Evolutionary conservation across 345 rosid species (phyloP).

Genomic region (Anacardium occidentale): DNA sequence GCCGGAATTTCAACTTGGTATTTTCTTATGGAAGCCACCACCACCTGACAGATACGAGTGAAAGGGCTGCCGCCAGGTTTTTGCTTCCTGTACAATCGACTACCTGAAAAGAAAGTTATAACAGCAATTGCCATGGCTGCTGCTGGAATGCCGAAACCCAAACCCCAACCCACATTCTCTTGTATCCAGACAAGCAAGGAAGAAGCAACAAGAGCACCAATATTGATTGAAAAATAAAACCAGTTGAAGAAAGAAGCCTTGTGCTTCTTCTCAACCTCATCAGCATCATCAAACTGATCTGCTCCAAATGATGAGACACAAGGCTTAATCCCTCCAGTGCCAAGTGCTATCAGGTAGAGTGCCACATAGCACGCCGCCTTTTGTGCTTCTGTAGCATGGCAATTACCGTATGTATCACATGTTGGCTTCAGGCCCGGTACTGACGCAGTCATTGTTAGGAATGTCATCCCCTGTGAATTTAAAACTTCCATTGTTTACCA

Average conservation of each 20-base stretch:
- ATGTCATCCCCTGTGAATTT: constrained; percentile 53
- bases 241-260: constrained; percentile 74
- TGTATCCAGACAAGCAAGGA: constrained; percentile 69
- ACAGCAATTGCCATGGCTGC: constrained; percentile 63
- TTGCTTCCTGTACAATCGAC: constrained; percentile 49
- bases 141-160: constrained; percentile 68
- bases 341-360: constrained; percentile 63
- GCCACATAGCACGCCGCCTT: constrained; percentile 45
- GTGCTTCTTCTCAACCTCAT: constrained; percentile 52
- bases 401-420: constrained; percentile 31
- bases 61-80: constrained; percentile 70
- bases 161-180: constrained; percentile 69
- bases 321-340: constrained; percentile 72
- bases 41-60: constrained; percentile 62
- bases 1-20: constrained; percentile 32
- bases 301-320: constrained; percentile 77
- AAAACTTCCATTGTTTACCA: neutral
- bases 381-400: constrained; percentile 40
- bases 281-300: constrained; percentile 67
- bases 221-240: constrained; percentile 67
- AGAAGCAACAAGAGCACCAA: constrained; percentile 64
- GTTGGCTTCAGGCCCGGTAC: constrained; percentile 52
- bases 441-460: constrained; percentile 60
- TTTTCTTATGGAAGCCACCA: constrained; percentile 46
- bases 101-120: constrained; percentile 60